These are phyloP conservation scores for Neofusicoccum umdonicola DNA, from an alignment of 2,329 filamentous ascomycete species.

Conservation along the genomic window DNA sequence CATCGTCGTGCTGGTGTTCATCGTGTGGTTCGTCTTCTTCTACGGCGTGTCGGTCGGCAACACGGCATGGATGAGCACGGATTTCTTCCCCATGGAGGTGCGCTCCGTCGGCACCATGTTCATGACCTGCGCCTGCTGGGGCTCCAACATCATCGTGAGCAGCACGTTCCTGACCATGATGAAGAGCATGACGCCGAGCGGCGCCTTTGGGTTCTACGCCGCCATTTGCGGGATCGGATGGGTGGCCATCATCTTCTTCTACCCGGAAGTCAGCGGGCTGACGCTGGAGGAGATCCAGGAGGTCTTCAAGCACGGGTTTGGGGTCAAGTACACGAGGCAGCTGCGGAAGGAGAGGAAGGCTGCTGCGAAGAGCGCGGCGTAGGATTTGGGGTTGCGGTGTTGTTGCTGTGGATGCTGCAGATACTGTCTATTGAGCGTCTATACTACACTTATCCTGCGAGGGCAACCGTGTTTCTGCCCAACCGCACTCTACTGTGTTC, in stretches of 20 bases:
- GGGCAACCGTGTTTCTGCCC: too few species aligned
- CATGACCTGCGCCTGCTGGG: constrained; percentile 44
- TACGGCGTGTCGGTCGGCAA: constrained; percentile 48
- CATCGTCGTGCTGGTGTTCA: constrained; percentile 42
- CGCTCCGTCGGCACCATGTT: constrained; percentile 51
- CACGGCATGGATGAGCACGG: constrained; percentile 48
- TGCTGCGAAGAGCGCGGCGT: constrained; percentile 22
- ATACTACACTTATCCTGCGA: too few species aligned
- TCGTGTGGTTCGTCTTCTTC: constrained; percentile 46
- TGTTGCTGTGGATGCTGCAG: neutral
- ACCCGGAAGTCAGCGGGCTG: constrained; percentile 56
- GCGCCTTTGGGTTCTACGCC: constrained; percentile 54
- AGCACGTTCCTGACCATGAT: constrained; percentile 53
- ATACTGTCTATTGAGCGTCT: too few species aligned
- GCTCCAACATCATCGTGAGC: constrained; percentile 44
- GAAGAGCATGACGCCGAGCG: constrained; percentile 49
- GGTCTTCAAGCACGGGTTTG: constrained; percentile 44
- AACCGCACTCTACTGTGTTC: too few species aligned
- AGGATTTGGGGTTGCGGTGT: too few species aligned
- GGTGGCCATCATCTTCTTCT: constrained; percentile 50
- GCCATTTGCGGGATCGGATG: constrained; percentile 50
- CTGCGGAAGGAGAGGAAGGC: constrained; percentile 38
- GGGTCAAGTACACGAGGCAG: constrained; percentile 41
- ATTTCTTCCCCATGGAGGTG: constrained; percentile 49
- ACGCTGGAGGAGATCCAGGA: constrained; percentile 54